Evolutionary conservation across 2,329 filamentous ascomycete genomes (phyloP), one percentile per base, ranked within the genome.

Genomic region (Colletotrichum liaoningense): DNA sequence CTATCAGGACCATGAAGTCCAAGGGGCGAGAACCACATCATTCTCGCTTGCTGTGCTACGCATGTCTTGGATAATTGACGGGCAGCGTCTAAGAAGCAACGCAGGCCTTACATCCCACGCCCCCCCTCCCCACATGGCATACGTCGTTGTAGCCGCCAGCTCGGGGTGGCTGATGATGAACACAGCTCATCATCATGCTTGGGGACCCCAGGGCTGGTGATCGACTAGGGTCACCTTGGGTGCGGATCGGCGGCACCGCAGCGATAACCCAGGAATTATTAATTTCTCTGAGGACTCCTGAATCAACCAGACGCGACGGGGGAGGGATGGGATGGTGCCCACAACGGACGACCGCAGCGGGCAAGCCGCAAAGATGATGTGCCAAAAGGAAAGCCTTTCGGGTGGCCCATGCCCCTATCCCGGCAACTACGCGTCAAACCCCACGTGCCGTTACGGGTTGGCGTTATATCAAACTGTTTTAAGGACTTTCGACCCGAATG

Each of bases 221-320:
- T 65, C 60, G 33, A 38, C 67, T 22, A 55, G 55, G 65, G 24
- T 24, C 58, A 63, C 57, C 57, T 69, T 38, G 55, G 26, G 16
- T 5, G 38, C 49, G 64, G 69, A 72, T 72, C 69, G 57, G 52
- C 52, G 52, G 19, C n/a, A 63, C 6, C 4, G 60, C 46, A 73
- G 67, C 70, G 67, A 30, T 70, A 5, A 35, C 46, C 60, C 46
- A 9, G 60, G n/a, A 46, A 60, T 22, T 22, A 57, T 66, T 73
- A 65, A 73, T 73, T 26, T 66, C 60, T 70, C 59, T 65, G 66
- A 69, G 59, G 54, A 46, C 52, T 63, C 70, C 70, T 73, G 70
- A 70, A 73, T 69, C 66, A 69, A 33, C 65, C n/a, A 60, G 30
- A 56, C 55, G 24, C 38, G 12, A 22, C 12, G 33, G 42, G 42